Base-by-base conservation (phyloP, 257 asterid genomes). In the Plectranthus barbatus region DNA sequence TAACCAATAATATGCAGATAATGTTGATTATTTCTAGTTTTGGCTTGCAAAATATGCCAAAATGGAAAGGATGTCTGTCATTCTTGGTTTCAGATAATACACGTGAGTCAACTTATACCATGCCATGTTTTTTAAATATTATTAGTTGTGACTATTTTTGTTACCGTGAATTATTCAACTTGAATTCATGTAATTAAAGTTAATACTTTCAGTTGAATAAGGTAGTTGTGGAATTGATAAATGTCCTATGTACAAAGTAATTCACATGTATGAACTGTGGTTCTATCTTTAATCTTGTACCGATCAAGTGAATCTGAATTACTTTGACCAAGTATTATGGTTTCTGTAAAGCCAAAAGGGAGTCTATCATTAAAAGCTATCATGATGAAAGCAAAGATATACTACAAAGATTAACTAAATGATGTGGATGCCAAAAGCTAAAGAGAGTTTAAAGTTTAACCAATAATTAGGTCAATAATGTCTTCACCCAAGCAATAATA, bases 381-480 rank as follows among this genome's bases (percentile, higher is more conserved):
- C 44, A 72, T 68, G 68, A 55, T 45, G 69, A 54, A 56, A 67
- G 67, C 64, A 65, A 39, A 34, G 73, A 42, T 53, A 61, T 64
- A 56, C 21, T 52, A 18, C 18, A 66, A 68, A 57, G 67, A 44
- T 70, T 66, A 68, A 51, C 60, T 45, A 19, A n/a, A 19, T 64
- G 66, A 67, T 60, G 71, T 60, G 69, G 72, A 64, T 61, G 78
- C 71, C 23, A 46, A 74, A 71, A 68, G 77, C 66, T 79, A 69
- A 72, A 76, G 70, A 63, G 62, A 44, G 70, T 70, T 64, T 24
- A 60, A 68, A 73, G 78, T 52, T 60, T 54, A 56, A 64, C 56
- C 70, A 67, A 60, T 70, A 80, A 76, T 70, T 67, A 63, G 71
- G 72, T 64, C 70, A 73, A 50, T 64, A 54, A 72, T 72, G 74